Base-by-base conservation (phyloP, 2,329 filamentous ascomycete genomes). In the Tolypocladium sp. region DNA sequence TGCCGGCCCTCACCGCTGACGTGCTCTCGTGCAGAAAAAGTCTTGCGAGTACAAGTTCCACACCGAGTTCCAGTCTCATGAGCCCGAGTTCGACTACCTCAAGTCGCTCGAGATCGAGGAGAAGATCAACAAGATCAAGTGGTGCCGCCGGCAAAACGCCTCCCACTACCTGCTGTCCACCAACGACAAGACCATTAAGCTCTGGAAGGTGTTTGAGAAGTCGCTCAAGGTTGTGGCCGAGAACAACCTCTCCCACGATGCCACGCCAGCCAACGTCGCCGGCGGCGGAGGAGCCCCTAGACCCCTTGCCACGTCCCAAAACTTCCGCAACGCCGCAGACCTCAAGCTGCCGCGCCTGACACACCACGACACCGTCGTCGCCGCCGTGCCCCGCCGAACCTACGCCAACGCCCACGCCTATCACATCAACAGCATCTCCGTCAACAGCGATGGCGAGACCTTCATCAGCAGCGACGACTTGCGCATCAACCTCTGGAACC, bases 61-160 rank as follows among this genome's bases (percentile, higher is more conserved):
- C 76, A 99, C 94, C 74, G 94, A 99, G 73, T 99, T 99, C 70
- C 94, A 99, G 80, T 99, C 94, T 68, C 94, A 99, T 79, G 94
- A 99, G 74, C 94, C 94, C 63, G 94, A 99, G 77, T 99, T 99
- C 76, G 94, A 99, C 76, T 99, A 99, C 75, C 85, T 99, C 65
- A 99, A 99, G 78, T 99, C 94, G 40, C 84, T 99, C 68, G 94
- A 99, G 77, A 99, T 99, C 71, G 94, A 99, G 82, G 94, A 99
- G 78, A 99, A 99, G 81, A 99, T 99, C 83, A 99, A 99, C 84
- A 99, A 99, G 82, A 99, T 99, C 79, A 99, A 97, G 77, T 99
- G 94, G 94, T 99, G 94, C 76, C 88, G 90, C 72, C 88, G 94
- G 77, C 93, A 97, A 77, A 99, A 99, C 81, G 90, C 93, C 62